Base-by-base conservation (phyloP, 805 yeast genomes). In the Wickerhamomyces ciferrii region DNA sequence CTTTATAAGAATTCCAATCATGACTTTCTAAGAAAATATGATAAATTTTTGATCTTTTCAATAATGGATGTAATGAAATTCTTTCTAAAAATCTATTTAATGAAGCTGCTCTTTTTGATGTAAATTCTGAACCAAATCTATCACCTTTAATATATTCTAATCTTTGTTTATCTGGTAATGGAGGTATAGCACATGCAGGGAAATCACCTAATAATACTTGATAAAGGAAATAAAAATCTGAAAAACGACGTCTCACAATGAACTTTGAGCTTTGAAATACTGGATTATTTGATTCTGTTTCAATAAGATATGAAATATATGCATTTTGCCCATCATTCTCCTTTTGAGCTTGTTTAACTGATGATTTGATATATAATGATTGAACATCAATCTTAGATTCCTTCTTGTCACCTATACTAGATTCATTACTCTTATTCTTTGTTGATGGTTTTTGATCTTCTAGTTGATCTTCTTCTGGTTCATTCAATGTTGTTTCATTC, bases 101-200 rank as follows among this genome's bases (percentile, higher is more conserved):
- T 4, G 97, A 87, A 41, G 83, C 80, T 4, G 95, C 83, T 54
- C 99, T 71, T 61, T 87, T 87, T 49, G 75, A 71, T 0, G 96
- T 92, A 64, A 94, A 94, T 48, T 87, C 90, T 14, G 79, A 73
- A 24, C 92, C 81, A 62, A 92, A 92, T 35, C 98, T 74, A 57
- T 92, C 97, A 11, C 99, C 98, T 35, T 95, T 90, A 44, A 92
- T 75, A 65, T 94, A 92, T 62, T 92, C 96, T 55, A 92, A 72
- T 49, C 96, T 79, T 68, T 87, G 87, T 64, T 90, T 91, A 51
- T 92, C 95, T 0, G 99, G 99, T 45, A 92, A 72, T 14, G 98
- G 97, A 1, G 99, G 99, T 0, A 92, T 79, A 14, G 94, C 79
- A 49, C 87, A 74, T 4, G 94, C 86, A 0, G 97, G 96, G 61